Conservation (phyloP, 768 basidiomycete genomes). For the Suillus ampliporus region DNA sequence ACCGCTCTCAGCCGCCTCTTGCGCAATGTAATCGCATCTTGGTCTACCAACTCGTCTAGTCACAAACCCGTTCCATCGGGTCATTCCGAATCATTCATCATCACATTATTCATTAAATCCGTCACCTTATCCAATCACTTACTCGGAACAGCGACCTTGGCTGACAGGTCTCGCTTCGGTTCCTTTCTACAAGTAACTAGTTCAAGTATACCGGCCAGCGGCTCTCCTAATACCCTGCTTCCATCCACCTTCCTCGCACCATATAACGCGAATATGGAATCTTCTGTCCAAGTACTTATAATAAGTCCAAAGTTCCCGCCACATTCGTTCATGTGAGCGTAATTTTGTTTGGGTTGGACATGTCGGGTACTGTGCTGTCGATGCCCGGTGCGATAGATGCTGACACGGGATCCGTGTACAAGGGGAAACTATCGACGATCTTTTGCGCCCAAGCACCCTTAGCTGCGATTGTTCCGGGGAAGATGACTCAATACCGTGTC, state of each 20-base stretch:
- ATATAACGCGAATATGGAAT: slow-evolving; percentile 3
- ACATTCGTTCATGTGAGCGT: not conserved
- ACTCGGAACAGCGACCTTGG: not conserved
- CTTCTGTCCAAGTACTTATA: slow-evolving; percentile 7
- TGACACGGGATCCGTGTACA: slow-evolving; percentile 1
- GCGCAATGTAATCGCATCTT: too few relatives aligned
- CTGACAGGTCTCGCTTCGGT: too few relatives aligned
- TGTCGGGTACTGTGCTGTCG: not conserved
- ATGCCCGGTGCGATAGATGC: not conserved
- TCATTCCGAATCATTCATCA: too few relatives aligned
- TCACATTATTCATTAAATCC: too few relatives aligned
- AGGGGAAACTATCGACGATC: not conserved
- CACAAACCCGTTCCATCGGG: too few relatives aligned
- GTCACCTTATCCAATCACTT: not conserved
- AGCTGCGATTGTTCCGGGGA: not conserved
- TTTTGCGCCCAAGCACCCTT: not conserved
- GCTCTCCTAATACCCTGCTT: too few relatives aligned
- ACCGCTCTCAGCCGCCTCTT: not conserved
- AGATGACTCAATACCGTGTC: not conserved
- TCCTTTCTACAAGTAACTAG: too few relatives aligned
- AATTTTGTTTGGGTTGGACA: not conserved
- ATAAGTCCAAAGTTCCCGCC: slow-evolving; percentile 3
- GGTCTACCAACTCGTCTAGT: too few relatives aligned
- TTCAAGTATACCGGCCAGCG: too few relatives aligned
- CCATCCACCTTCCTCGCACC: not conserved